Conservation (phyloP, 164 flowering plant genomes). For the Brasenia schreberi region DNA sequence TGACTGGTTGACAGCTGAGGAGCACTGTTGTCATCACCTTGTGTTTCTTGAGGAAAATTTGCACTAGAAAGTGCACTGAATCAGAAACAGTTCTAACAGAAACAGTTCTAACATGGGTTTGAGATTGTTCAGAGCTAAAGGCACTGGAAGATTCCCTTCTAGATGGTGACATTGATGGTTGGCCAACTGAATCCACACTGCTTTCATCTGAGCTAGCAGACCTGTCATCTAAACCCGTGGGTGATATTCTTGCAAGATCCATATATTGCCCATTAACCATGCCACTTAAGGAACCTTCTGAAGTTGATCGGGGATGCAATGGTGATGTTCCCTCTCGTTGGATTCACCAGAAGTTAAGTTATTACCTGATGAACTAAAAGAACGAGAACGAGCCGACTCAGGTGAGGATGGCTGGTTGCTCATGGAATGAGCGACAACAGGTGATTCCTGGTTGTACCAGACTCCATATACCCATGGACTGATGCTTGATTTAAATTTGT, state of each 20-base stretch:
- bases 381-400: slow-evolving; percentile 35
- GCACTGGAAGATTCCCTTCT: background rate
- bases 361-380: too few species aligned
- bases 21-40: background rate
- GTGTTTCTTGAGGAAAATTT: slow-evolving; percentile 3
- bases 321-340: too few species aligned
- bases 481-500: too few species aligned
- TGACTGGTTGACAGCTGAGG: slow-evolving; percentile 1
- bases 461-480: slow-evolving; percentile 43
- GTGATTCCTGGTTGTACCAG: slow-evolving; percentile 27
- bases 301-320: too few species aligned
- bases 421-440: slow-evolving; percentile 40
- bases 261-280: too few species aligned
- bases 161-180: background rate
- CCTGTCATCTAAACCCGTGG: slow-evolving; percentile 1
- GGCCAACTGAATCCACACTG: background rate
- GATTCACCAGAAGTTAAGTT: too few species aligned
- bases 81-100: too few species aligned
- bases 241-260: slow-evolving; percentile 31
- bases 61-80: slow-evolving; percentile 8
- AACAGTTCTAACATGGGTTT: slow-evolving; percentile 3
- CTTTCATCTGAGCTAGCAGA: background rate
- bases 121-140: background rate
- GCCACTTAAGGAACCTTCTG: too few species aligned
- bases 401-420: slow-evolving; percentile 33